Base-by-base conservation (phyloP, 129 eudicot genomes). In the Deinandra increscens region DNA sequence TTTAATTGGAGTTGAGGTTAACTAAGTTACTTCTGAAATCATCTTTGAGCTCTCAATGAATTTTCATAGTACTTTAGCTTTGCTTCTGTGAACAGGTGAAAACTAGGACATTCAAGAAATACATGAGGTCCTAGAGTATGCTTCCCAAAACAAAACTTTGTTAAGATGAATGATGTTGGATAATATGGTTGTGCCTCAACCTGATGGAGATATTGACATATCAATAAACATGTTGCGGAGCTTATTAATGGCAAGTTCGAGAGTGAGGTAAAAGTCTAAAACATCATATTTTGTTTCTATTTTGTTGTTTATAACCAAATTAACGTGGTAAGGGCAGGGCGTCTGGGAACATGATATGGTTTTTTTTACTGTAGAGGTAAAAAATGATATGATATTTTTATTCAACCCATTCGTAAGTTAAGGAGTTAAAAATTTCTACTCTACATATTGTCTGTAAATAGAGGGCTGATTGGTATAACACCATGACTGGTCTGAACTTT, bases 1-100 rank as follows among this genome's bases (percentile, higher is more conserved):
- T 92, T 69, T 82, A 89, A 84, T 92, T 95, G 95, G 88, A 3
- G 96, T 92, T 38, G 98, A 92, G 96, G 98, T 91, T n/a, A 79
- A 53, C 34, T 11, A 22, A 55, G 36, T 55, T 9, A 45, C 51
- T 5, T 45, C 33, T 51, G 4, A 51, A 51, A 8, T 51, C 49
- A 15, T 46, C 26, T 66, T 4, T 7, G 26, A 44, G 54, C 64
- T 13, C 54, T 76, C 36, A 33, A 60, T 12, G 13, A n/a, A n/a
- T n/a, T n/a, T n/a, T n/a, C n/a, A n/a, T n/a, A n/a, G n/a, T n/a
- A n/a, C n/a, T n/a, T n/a, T 60, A 44, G 11, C 5, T 33, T 17
- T 50, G 29, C 54, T 22, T 64, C 12, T 63, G 56, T 70, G 38
- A 60, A 79, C 83, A 92, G 98, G 74, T 92, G 8, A 96, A 88